Evolutionary conservation across 306 rosid genomes (phyloP), one percentile per base, ranked within the genome.

Genomic region (Cucumis cinereus): DNA sequence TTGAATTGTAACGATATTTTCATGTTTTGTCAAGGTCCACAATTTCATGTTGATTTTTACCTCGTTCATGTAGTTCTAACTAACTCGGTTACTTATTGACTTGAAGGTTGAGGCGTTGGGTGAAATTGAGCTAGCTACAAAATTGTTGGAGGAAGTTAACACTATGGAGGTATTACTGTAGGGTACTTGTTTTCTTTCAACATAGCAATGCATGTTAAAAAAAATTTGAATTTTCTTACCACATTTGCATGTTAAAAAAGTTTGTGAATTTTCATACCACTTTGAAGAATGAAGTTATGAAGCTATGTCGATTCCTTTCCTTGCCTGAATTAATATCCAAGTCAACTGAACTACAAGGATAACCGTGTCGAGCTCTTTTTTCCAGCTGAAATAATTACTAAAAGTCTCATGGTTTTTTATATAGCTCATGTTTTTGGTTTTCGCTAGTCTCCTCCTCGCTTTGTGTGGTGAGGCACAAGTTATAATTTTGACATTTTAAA

Each of bases 41-140:
- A 30, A 28, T 30, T 41, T 61, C 41, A 61, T 19, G 47, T 35
- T 35, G 22, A 35, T 63, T 63, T 35, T 35, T 9, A 35, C 49
- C 71, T 63, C n/a, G 45, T 62, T 62, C 19, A 33, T 62, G 40
- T 62, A n/a, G 67, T 61, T 35, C 50, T 38, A 10, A 64, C 10
- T 10, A 6, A 24, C 33, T 49, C 8, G 28, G 59, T 50, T 24
- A 47, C 22, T 26, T 26, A 50, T 10, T 82, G 77, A 62, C 77
- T 76, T 85, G 82, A 81, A 94, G 99, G 98, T 95, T 80, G 99
- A 95, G 83, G 97, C 99, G 66, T 91, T 95, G 49, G 84, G 84
- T 79, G 96, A 95, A 84, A 95, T 95, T 69, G 99, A 90, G 87
- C 87, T 95, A 84, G 99, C 99, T 66, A 87, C 96, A 10, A 95